These are phyloP conservation scores for Fonticula alba DNA, from an alignment of 78 protist species.

Conservation along the genomic window DNA sequence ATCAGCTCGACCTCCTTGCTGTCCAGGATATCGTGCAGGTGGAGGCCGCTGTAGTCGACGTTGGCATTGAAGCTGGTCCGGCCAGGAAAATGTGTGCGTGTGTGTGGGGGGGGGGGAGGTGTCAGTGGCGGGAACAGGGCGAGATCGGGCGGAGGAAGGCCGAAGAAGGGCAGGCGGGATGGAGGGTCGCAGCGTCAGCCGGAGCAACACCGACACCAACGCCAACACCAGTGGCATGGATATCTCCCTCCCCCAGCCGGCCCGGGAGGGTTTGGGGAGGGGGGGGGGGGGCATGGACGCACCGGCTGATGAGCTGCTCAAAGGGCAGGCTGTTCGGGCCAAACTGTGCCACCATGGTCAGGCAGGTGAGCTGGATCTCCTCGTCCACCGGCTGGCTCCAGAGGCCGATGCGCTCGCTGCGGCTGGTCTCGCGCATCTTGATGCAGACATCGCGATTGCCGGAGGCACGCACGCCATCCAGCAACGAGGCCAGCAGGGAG, in stretches of 20 bases:
- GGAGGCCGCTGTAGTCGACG: constrained; percentile 29
- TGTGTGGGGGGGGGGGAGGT: neutral
- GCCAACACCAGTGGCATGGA: neutral
- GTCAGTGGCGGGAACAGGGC: no score
- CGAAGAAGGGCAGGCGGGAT: neutral
- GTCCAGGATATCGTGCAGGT: neutral
- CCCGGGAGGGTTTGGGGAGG: neutral
- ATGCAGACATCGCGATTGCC: constrained; percentile 16
- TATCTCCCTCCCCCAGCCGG: neutral
- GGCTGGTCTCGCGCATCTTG: neutral
- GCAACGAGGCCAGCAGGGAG: constrained; percentile 17
- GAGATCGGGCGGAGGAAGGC: no score
- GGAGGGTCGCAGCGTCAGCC: neutral
- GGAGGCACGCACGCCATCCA: constrained; percentile 18
- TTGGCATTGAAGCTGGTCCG: constrained; percentile 23
- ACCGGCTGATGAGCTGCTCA: neutral
- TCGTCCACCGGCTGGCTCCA: constrained; percentile 1
- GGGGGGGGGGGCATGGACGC: neutral
- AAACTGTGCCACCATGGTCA: neutral
- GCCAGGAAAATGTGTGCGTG: constrained; percentile 10
- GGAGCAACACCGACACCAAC: neutral
- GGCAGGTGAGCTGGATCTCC: constrained; percentile 4
- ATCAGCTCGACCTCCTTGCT: constrained; percentile 19
- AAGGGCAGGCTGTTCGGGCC: neutral
- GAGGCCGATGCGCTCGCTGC: constrained; percentile 3